Percentiles rank a stretch among this genome's conserved stretches.
Evolutionary conservation across 139 green algal genomes (phyloP).

Genomic region (Chlamydomonas incerta): DNA sequence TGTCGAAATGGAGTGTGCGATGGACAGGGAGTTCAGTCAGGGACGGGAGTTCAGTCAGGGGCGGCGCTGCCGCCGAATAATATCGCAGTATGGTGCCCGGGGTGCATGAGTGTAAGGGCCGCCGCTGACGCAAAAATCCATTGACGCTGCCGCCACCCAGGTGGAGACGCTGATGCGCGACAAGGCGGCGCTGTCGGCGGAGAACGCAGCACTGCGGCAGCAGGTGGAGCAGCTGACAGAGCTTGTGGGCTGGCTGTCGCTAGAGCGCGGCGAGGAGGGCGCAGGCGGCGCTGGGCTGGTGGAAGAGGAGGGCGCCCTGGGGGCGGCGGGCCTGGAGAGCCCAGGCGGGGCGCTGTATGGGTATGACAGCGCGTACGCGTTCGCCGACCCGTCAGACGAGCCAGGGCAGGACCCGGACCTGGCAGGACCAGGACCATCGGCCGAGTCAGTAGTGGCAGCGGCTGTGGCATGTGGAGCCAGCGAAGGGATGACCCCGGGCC

Average conservation of each 20-base stretch:
- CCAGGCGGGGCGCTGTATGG: too few relatives aligned
- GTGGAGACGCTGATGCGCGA: slow-evolving; percentile 33
- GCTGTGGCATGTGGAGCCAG: too few relatives aligned
- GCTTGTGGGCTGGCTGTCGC: slow-evolving; percentile 24
- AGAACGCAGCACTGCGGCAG: slow-evolving; percentile 16
- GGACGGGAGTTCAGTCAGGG: too few relatives aligned
- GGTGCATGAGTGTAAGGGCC: too few relatives aligned
- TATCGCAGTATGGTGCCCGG: too few relatives aligned
- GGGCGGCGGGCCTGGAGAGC: too few relatives aligned
- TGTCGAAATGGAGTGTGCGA: background rate
- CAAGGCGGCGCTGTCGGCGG: slow-evolving; percentile 23
- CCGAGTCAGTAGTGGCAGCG: too few relatives aligned
- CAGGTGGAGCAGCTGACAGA: slow-evolving; percentile 37
- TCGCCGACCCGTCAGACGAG: background rate
- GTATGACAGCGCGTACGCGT: background rate
- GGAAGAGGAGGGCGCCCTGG: background rate
- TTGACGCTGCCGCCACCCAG: slow-evolving; percentile 5
- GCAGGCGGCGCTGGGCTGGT: background rate
- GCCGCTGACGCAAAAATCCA: too few relatives aligned
- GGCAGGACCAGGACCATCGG: too few relatives aligned
- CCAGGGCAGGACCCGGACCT: too few relatives aligned
- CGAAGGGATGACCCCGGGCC: too few relatives aligned
- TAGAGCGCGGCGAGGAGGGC: slow-evolving; percentile 1
- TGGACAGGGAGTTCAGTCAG: background rate
- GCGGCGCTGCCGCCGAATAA: too few relatives aligned